Evolutionary conservation across 208 protist species (phyloP), one percentile per base, ranked within the genome.

Genomic region (Porcisia hertigi): DNA sequence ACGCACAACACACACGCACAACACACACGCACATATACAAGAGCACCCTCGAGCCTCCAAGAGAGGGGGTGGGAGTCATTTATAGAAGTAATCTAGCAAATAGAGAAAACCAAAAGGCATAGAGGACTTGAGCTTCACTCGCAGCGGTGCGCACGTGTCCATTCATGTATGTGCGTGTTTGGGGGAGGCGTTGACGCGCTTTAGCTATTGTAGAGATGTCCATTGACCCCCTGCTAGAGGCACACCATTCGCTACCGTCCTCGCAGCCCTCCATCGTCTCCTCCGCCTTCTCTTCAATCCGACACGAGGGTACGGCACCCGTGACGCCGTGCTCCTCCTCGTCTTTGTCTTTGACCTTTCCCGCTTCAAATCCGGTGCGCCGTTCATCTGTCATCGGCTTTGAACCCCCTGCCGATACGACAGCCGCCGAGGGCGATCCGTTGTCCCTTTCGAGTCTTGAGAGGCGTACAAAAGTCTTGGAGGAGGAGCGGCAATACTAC

Each of bases 401-500:
- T 49, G 73, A 55, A 45, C 11, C 58, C 0, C 41, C 20, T 34
- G 59, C 47, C 78, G 30, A 71, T 36, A 62, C 41, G 12, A 36
- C 62, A 2, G 0, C 25, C 66, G 36, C 30, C 20, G 47, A 12
- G 11, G 78, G 71, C 12, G 81, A 81, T 20, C 78, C 77, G 9
- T 71, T 79, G n/a, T 81, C 88, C 0, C 57, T 97, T 14, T 63
- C 65, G 14, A 81, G 88, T 34, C 78, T 94, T 30, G 69, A 87
- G 77, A 66, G 71, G 39, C 87, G 85, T 39, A 72, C 89, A n/a
- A 71, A 78, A 52, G 77, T 84, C 0, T 60, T 94, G 43, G 73
- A 80, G 62, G 88, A 92, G 64, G 93, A 97, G 67, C 69, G 77
- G 3, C 86, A 87, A 55, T 76, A 88, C 79, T 92, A 84, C 74